phyloP scores from a whole-genome alignment of 805 yeast species.

The Myxozyma neglecta region DNA sequence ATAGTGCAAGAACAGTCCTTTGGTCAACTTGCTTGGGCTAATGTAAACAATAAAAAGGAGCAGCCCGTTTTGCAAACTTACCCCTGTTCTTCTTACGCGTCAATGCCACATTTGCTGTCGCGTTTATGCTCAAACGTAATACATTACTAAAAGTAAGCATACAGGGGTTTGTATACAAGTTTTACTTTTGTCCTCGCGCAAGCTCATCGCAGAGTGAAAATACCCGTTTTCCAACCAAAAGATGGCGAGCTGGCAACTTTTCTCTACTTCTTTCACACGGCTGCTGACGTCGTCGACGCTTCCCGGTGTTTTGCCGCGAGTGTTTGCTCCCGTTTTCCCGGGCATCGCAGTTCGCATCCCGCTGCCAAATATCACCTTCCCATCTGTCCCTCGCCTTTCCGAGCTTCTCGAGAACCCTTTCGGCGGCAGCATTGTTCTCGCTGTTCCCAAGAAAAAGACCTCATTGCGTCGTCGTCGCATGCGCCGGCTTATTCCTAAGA shows the following conservation, averaged over 20 bases:
- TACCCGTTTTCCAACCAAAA: too few relatives aligned
- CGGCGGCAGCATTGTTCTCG: constrained; percentile 65
- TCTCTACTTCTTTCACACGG: too few relatives aligned
- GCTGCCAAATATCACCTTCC: constrained; percentile 10
- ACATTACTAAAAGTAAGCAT: background rate
- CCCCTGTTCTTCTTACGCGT: background rate
- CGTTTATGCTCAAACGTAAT: constrained; percentile 9
- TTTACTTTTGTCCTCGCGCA: too few relatives aligned
- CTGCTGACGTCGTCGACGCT: too few relatives aligned
- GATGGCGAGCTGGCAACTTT: too few relatives aligned
- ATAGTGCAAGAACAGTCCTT: background rate
- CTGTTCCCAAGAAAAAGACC: constrained; percentile 92
- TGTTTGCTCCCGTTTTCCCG: too few relatives aligned
- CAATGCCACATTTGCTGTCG: constrained; percentile 6
- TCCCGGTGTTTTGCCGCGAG: too few relatives aligned
- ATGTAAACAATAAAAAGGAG: background rate
- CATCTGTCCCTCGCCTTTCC: constrained; percentile 12
- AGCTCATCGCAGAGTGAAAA: too few relatives aligned
- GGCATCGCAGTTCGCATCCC: constrained; percentile 17
- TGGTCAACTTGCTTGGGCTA: background rate
- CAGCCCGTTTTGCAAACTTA: background rate
- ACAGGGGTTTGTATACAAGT: background rate
- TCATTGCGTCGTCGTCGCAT: constrained; percentile 85
- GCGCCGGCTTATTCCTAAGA: constrained; percentile 77
- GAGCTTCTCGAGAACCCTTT: constrained; percentile 42